Evolutionary conservation across 208 protist genomes (phyloP), one percentile per base, ranked within the genome.

Genomic region (Novymonas esmeraldas): DNA sequence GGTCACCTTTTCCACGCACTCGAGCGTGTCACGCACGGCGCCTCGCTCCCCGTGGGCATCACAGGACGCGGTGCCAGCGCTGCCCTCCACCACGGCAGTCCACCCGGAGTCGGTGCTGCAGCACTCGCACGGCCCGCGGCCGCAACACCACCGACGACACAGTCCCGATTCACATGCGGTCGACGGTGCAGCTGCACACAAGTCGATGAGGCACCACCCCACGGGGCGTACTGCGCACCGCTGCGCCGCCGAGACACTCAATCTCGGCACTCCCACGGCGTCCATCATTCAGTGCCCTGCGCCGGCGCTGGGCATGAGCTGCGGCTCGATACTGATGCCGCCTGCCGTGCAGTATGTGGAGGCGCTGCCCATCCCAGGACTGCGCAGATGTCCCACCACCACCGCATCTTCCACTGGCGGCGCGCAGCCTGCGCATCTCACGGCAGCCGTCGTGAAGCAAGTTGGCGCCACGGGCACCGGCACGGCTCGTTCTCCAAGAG

Each of bases 231-330:
- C n/a, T 20, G 49, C 33, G 9, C 45, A 54, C 0, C 61, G 41
- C 26, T 11, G 24, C 33, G 36, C 18, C 54, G 24, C 52, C 2
- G 69, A 75, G 29, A 75, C 69, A 22, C n/a, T 69, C 14, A 68
- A 46, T 45, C 31, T 75, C 24, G 69, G 69, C 24, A 75, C 61
- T 2, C 69, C 69, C n/a, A 63, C 69, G 4, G 69, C 68, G 16
- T 69, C 69, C 2, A 49, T 69, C 6, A 75, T 69, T 31, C 61
- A 64, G 44, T 64, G 61, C 3, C 42, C 61, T 2, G 61, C 55
- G 6, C 69, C 61, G 45, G 61, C 62, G 26, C 41, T 67, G 14
- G 59, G 58, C 18, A 44, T 69, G 13, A 75, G 69, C 38, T 75
- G 62, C n/a, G 68, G 45, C 46, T 75, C 69, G 16, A 55, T 69